A percentile compares a stretch with the other conserved stretches of the same genome.
Evolutionary conservation across 2,329 filamentous ascomycete genomes (phyloP).

Genomic region (Sclerotinia minor): DNA sequence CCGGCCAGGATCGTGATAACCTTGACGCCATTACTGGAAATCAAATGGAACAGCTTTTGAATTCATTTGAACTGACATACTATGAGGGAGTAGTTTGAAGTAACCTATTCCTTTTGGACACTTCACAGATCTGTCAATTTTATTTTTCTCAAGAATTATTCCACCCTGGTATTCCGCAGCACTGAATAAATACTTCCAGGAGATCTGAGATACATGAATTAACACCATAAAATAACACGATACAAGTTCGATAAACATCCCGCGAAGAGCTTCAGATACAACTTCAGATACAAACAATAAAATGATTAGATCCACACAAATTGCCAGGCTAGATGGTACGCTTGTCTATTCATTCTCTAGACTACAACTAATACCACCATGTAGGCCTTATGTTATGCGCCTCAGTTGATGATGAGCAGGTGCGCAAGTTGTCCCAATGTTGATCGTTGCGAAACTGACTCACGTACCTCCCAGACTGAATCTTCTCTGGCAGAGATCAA

Average conservation of each 20-base stretch:
- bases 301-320: constrained; percentile 86
- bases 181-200: neutral
- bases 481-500: constrained; percentile 83
- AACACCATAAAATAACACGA: constrained; percentile 1
- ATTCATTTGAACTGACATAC: neutral
- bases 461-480: constrained; percentile 54
- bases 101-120: constrained; percentile 3
- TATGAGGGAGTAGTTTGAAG: neutral
- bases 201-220: neutral
- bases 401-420: constrained; percentile 87
- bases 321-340: constrained; percentile 85
- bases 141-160: neutral
- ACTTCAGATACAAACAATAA: constrained; percentile 25
- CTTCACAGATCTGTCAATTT: constrained; percentile 6
- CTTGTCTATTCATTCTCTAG: neutral
- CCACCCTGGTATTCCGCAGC: neutral
- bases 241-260: constrained; percentile 6
- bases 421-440: constrained; percentile 42
- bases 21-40: neutral
- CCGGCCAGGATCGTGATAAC: constrained; percentile 1
- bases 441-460: constrained; percentile 21
- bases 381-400: constrained; percentile 91
- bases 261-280: constrained; percentile 12
- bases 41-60: constrained; percentile 18
- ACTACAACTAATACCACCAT: constrained; percentile 23